Percentiles rank a stretch among this genome's conserved stretches.
phyloP scores from a whole-genome alignment of 768 basidiomycete species.

The Xerocomus brunneocitrinus region DNA sequence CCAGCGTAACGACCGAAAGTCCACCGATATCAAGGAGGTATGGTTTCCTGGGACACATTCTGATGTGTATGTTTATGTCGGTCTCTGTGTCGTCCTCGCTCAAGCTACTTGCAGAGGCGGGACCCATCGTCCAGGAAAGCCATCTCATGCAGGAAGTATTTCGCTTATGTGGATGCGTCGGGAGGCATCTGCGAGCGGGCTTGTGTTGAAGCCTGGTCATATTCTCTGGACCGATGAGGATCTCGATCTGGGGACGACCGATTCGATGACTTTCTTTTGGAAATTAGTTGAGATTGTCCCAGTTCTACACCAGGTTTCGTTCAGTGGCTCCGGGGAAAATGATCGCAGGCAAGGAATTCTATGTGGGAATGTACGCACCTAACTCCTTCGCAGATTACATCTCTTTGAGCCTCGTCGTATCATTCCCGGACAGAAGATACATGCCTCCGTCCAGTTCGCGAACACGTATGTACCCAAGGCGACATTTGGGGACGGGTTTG shows the following conservation, averaged over 20 bases:
- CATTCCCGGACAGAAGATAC: constrained; percentile 17
- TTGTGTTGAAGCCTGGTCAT: constrained; percentile 18
- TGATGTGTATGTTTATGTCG: constrained; percentile 23
- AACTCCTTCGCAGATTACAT: constrained; percentile 5
- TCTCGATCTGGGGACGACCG: constrained; percentile 13
- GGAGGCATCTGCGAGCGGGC: constrained; percentile 23
- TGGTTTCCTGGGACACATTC: constrained; percentile 52
- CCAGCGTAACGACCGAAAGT: neutral
- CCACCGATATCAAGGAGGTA: constrained; percentile 44
- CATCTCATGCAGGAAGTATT: constrained; percentile 13
- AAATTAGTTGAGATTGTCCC: constrained; percentile 13
- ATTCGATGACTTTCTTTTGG: constrained; percentile 15
- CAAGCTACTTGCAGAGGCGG: constrained; percentile 9
- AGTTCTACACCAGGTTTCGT: constrained; percentile 15
- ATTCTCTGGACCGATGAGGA: constrained; percentile 18
- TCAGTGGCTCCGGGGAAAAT: constrained; percentile 12
- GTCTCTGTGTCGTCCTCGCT: neutral
- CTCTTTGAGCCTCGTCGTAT: constrained; percentile 15
- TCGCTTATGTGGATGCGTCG: constrained; percentile 30
- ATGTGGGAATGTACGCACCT: neutral
- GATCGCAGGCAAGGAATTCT: constrained; percentile 2
- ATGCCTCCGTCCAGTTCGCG: constrained; percentile 18
- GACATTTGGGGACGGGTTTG: constrained; percentile 15
- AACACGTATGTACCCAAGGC: constrained; percentile 16
- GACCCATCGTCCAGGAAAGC: constrained; percentile 10